Evolutionary conservation across 768 basidiomycete species (phyloP).

Genomic region (Psilocybe sp.): DNA sequence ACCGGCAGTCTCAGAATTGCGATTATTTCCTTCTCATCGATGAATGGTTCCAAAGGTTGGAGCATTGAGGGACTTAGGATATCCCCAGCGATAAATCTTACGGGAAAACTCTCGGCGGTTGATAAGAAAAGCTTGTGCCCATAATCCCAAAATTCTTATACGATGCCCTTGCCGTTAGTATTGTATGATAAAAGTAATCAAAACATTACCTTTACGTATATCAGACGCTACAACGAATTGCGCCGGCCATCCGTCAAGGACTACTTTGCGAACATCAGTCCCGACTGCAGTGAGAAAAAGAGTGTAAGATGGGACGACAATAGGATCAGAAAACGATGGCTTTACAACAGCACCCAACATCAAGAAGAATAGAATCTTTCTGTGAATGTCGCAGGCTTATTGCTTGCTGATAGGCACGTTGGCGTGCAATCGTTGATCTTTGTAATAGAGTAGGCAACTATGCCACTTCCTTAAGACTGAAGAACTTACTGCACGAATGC

Average conservation of each 20-base stretch:
- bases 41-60: slow-evolving; percentile 21
- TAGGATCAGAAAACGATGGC: too few species aligned
- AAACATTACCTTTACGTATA: slow-evolving; percentile 31
- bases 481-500: slow-evolving; percentile 30
- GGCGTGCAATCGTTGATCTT: too few species aligned
- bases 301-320: not conserved
- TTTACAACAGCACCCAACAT: slow-evolving; percentile 44
- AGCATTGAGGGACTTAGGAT: slow-evolving; percentile 46
- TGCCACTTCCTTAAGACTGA: too few species aligned
- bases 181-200: too few species aligned
- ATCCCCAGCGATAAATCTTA: slow-evolving; percentile 54
- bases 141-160: slow-evolving; percentile 55
- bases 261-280: slow-evolving; percentile 35
- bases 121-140: slow-evolving; percentile 61
- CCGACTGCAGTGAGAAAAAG: slow-evolving; percentile 31
- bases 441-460: too few species aligned
- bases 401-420: too few species aligned
- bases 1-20: too few species aligned
- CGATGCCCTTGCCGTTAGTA: too few species aligned
- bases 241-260: slow-evolving; percentile 37
- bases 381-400: too few species aligned
- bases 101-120: slow-evolving; percentile 49
- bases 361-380: slow-evolving; percentile 34
- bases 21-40: not conserved
- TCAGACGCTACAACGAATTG: slow-evolving; percentile 35